Percentiles rank a stretch among this genome's conserved stretches.
Evolutionary conservation across 2,329 filamentous ascomycete genomes (phyloP).

Genomic region (Cytospora piceae): DNA sequence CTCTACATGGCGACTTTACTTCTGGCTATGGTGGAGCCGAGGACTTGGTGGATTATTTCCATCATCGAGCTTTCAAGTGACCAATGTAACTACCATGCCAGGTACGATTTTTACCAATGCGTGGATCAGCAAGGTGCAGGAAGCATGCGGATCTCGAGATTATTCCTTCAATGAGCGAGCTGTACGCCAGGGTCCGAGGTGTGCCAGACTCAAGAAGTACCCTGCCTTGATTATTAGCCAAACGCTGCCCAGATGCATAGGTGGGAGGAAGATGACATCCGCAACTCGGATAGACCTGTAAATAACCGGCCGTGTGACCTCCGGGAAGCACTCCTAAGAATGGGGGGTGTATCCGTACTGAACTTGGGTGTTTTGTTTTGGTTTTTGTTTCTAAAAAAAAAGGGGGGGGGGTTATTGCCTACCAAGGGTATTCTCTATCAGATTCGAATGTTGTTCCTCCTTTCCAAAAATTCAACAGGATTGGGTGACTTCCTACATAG

Average conservation of each 20-base stretch:
- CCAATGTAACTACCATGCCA: not conserved
- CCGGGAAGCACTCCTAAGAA: not conserved
- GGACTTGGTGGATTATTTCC: not conserved
- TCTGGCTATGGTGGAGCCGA: not conserved
- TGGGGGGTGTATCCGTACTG: too few species aligned
- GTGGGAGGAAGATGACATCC: not conserved
- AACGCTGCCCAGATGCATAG: too few species aligned
- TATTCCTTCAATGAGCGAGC: conserved; percentile 22
- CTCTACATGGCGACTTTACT: not conserved
- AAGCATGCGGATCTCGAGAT: not conserved
- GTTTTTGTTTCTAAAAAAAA: too few species aligned
- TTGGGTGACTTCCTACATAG: not conserved
- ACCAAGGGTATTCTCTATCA: too few species aligned
- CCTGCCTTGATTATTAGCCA: not conserved
- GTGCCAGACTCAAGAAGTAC: not conserved
- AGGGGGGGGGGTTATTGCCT: not conserved
- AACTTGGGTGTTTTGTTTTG: too few species aligned
- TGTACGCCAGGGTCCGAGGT: not conserved
- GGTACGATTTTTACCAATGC: conserved; percentile 4
- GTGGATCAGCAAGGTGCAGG: conserved; percentile 6
- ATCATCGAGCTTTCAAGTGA: not conserved
- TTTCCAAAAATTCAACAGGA: not conserved
- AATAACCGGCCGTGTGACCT: not conserved
- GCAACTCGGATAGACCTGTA: not conserved
- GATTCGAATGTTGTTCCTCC: too few species aligned